Evolutionary conservation across 352 stramenopile species (phyloP), one percentile per base, ranked within the genome.

Genomic region (Phytophthora meadii): DNA sequence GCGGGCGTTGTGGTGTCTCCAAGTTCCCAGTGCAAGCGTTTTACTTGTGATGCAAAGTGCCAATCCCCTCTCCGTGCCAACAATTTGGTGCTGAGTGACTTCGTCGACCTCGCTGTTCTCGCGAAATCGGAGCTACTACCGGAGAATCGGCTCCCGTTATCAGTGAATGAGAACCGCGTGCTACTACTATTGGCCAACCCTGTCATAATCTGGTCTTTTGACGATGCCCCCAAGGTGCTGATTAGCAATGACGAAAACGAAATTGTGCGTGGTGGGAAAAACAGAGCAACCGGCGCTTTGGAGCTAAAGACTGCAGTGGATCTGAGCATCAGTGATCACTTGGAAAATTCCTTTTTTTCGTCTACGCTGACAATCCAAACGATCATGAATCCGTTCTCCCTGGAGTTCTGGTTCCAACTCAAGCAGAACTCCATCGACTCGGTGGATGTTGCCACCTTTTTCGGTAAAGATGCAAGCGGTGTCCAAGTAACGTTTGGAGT

Each of bases 121-220:
- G 80, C 77, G 0, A 75, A 83, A 22, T 51, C 68, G 1, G 59
- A 71, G 11, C 59, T 89, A 3, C 47, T 80, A 2, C 85, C 85
- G 1, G 53, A 74, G 0, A 51, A 44, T 32, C 67, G 80, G 0
- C 65, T 92, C 0, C 83, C 83, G 10, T 62, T 92, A 0, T 86
- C 71, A 0, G 47, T 74, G 5, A 72, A 86, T 30, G 82, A 90
- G 15, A 72, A 87, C 19, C 77, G 82, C 2, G 25, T 69, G 0
- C 52, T 94, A 14, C 9, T 91, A 2, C 49, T 94, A 1, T 76
- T 82, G 11, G 85, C 90, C 27, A 86, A 89, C n/a, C 85, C 85
- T 1, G 83, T 87, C 1, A 39, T 53, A 6, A 48, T 92, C 4
- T 90, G 84, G 82, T 40, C 71, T 1, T 90, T 94, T 30, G 78